phyloP scores from a whole-genome alignment of 2,329 filamentous ascomycete species.

The Didymella pinodella region DNA sequence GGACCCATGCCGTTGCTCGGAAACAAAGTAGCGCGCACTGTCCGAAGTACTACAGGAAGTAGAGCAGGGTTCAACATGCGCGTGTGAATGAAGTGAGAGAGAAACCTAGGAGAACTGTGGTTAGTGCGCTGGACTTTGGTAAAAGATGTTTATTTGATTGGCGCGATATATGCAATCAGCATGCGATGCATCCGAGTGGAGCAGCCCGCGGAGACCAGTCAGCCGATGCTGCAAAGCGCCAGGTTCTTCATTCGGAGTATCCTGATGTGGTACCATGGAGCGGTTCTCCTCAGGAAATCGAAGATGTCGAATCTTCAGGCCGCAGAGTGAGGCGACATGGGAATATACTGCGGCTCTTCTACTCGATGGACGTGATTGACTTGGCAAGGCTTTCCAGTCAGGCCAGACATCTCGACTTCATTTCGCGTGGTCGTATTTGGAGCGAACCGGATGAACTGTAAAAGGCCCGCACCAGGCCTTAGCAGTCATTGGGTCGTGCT shows the following conservation, averaged over 20 bases:
- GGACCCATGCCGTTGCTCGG: conserved; percentile 81
- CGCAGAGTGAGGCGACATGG: conserved; percentile 31
- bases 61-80: conserved; percentile 54
- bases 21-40: conserved; percentile 80
- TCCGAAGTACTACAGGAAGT: conserved; percentile 64
- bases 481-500: neutral
- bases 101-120: conserved; percentile 50
- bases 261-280: conserved; percentile 4
- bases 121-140: conserved; percentile 38
- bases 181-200: conserved; percentile 25
- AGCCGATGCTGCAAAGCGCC: conserved; percentile 27
- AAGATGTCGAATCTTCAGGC: conserved; percentile 11
- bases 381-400: neutral
- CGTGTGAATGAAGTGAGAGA: conserved; percentile 55
- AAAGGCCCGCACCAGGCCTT: neutral
- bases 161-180: conserved; percentile 32
- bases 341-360: neutral
- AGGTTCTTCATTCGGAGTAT: conserved; percentile 2
- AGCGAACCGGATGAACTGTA: neutral
- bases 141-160: conserved; percentile 31
- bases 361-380: neutral
- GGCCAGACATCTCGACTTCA: neutral
- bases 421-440: neutral
- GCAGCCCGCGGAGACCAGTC: conserved; percentile 34
- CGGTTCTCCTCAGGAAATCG: neutral